Conservation (phyloP, 73 alveolate genomes). For the Urostyla sp. region DNA sequence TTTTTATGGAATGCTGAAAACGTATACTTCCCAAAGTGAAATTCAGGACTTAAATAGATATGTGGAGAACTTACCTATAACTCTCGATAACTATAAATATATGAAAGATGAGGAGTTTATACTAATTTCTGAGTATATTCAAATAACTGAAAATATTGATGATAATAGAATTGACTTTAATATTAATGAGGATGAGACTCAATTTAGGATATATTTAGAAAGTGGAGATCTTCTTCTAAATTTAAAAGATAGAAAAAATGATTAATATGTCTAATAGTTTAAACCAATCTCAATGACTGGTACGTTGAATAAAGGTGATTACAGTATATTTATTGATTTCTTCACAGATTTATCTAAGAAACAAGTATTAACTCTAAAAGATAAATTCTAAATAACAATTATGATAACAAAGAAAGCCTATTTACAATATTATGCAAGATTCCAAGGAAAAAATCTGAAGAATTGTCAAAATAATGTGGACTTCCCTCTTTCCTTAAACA, state of each 20-base stretch:
- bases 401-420: background rate
- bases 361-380: background rate
- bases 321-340: background rate
- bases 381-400: slow-evolving; percentile 7
- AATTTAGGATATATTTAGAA: slow-evolving; percentile 11
- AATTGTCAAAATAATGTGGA: background rate
- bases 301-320: slow-evolving; percentile 5
- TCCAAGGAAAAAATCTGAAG: background rate
- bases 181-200: background rate
- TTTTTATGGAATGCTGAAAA: background rate
- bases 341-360: background rate
- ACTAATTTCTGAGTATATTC: slow-evolving; percentile 12
- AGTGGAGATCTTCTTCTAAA: background rate
- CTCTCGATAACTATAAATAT: slow-evolving; percentile 30
- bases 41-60: background rate
- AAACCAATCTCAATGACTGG: background rate
- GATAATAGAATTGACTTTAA: background rate
- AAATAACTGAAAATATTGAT: background rate
- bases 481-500: slow-evolving; percentile 31
- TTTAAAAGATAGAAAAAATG: background rate
- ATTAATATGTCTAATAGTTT: background rate
- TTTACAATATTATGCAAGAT: background rate
- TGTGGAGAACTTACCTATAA: background rate
- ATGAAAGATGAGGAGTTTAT: slow-evolving; percentile 27
- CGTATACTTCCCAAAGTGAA: slow-evolving; percentile 23